Conservation (phyloP, 140 eudicot species). For the Cichorium intybus region DNA sequence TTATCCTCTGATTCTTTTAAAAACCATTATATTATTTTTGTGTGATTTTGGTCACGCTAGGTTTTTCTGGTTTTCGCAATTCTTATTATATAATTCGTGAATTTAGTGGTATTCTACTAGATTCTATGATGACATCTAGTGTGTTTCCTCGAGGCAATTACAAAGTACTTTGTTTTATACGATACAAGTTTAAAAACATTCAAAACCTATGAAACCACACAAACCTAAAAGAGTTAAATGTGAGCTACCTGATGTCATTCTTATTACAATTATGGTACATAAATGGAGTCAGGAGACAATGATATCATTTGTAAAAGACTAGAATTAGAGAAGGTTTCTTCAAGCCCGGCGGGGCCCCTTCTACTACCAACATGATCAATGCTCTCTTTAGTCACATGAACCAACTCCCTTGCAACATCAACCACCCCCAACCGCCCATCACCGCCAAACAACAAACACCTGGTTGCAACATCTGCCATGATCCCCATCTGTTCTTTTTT, state of each 20-base stretch:
- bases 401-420: slow-evolving; percentile 72
- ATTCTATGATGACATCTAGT: too few relatives aligned
- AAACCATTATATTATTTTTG: too few relatives aligned
- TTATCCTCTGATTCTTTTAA: too few relatives aligned
- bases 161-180: too few relatives aligned
- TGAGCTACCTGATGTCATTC: background rate
- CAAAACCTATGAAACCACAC: background rate
- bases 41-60: too few relatives aligned
- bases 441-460: slow-evolving; percentile 74
- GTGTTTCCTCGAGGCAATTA: too few relatives aligned
- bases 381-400: slow-evolving; percentile 48
- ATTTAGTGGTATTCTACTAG: too few relatives aligned
- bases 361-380: slow-evolving; percentile 45
- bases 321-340: slow-evolving; percentile 90
- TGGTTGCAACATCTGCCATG: slow-evolving; percentile 71
- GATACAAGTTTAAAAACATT: slow-evolving; percentile 13
- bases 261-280: slow-evolving; percentile 47
- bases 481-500: slow-evolving; percentile 68
- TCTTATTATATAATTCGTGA: too few relatives aligned
- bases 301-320: slow-evolving; percentile 95
- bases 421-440: slow-evolving; percentile 66
- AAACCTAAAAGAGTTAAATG: background rate
- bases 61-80: too few relatives aligned
- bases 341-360: slow-evolving; percentile 57
- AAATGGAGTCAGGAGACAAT: slow-evolving; percentile 81